Evolutionary conservation across 257 asterid species (phyloP).

Genomic region (Ophiorrhiza pumila): DNA sequence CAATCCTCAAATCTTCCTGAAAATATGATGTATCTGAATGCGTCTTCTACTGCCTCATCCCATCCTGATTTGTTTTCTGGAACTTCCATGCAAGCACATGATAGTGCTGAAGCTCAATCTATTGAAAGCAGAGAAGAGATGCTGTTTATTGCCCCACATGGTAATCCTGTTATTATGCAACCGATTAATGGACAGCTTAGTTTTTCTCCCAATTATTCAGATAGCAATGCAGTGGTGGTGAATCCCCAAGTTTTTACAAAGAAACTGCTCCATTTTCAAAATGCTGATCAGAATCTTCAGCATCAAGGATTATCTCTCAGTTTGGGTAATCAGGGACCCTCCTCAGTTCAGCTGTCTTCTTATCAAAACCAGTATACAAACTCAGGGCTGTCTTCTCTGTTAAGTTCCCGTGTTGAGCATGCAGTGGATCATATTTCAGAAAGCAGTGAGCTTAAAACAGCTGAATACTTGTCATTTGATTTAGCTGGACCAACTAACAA

Average conservation of each 20-base stretch:
- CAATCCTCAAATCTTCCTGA: constrained; percentile 36
- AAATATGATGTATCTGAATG: constrained; percentile 36
- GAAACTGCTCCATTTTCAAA: constrained; percentile 25
- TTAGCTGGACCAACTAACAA: constrained; percentile 30
- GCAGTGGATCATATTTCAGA: constrained; percentile 25
- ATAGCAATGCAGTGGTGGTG: constrained; percentile 27
- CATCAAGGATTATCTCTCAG: constrained; percentile 63
- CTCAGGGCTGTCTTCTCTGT: constrained; percentile 36
- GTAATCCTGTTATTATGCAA: constrained; percentile 35
- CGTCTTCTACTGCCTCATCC: constrained; percentile 33
- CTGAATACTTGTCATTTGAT: constrained; percentile 53
- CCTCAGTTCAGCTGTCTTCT: constrained; percentile 36
- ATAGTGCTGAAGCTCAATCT: constrained; percentile 31
- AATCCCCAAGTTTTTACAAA: constrained; percentile 30
- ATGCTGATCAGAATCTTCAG: constrained; percentile 36
- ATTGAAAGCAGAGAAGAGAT: constrained; percentile 38
- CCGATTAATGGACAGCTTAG: constrained; percentile 28
- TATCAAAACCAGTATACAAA: constrained; percentile 40
- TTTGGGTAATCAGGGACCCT: constrained; percentile 52
- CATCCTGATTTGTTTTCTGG: constrained; percentile 38
- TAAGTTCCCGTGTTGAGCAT: constrained; percentile 37
- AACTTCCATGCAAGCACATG: constrained; percentile 29
- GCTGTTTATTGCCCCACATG: constrained; percentile 39
- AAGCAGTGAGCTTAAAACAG: constrained; percentile 33
- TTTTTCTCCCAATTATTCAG: constrained; percentile 34